These are phyloP conservation scores for Paecilomyces sp. DNA, from an alignment of 2,329 filamentous ascomycete species.

Conservation along the genomic window DNA sequence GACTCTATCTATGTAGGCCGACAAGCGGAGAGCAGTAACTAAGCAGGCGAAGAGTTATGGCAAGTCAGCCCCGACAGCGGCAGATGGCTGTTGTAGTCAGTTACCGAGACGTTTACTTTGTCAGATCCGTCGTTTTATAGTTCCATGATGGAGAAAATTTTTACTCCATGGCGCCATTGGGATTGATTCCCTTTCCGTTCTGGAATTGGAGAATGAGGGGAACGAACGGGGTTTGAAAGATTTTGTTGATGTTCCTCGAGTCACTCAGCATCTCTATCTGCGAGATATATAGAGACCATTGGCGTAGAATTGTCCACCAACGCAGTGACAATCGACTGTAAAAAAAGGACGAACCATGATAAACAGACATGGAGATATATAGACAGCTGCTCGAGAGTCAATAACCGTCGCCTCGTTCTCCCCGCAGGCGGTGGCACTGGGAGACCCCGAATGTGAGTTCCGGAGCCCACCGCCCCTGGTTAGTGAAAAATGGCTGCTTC, in stretches of 20 bases:
- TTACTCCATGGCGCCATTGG: not conserved
- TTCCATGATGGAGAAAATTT: not conserved
- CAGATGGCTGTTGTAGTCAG: not conserved
- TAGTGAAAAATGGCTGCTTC: not conserved
- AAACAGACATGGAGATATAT: not conserved
- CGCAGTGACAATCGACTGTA: not conserved
- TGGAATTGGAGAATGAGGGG: not conserved
- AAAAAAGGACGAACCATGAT: not conserved
- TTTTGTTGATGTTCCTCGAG: not conserved
- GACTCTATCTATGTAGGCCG: not conserved
- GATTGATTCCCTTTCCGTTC: not conserved
- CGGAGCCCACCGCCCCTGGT: not conserved
- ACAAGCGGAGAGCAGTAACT: not conserved
- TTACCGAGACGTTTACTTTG: not conserved
- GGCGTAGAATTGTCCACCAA: not conserved
- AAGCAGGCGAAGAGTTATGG: no score
- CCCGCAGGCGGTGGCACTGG: slow-evolving; percentile 1
- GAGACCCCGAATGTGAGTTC: not conserved
- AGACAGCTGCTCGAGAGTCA: not conserved
- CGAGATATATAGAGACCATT: not conserved
- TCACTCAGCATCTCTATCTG: not conserved
- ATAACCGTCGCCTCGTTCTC: not conserved
- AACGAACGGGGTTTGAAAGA: not conserved
- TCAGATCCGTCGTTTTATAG: not conserved
- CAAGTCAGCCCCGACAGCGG: not conserved